A percentile compares a stretch with the other conserved stretches of the same genome.
These are phyloP conservation scores for Trichoderma asperelloides DNA, from an alignment of 495 filamentous ascomycete genomes.

Conservation along the genomic window DNA sequence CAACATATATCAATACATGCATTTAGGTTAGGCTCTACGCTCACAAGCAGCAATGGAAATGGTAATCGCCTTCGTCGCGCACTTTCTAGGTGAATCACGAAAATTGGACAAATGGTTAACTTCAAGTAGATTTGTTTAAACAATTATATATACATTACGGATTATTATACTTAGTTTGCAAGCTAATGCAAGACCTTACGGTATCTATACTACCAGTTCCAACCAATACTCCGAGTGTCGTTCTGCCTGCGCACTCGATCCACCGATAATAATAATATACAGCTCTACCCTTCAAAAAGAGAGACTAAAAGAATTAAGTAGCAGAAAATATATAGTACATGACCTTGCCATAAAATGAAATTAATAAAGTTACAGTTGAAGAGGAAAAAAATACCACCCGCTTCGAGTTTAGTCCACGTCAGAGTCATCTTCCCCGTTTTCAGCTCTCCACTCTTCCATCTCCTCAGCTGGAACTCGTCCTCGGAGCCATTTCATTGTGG, in stretches of 20 bases:
- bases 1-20: too few species aligned
- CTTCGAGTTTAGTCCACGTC: conserved; percentile 25
- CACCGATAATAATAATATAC: conserved; percentile 1
- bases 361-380: not conserved
- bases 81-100: too few species aligned
- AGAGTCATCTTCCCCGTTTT: conserved; percentile 23
- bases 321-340: not conserved
- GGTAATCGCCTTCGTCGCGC: too few species aligned
- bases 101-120: too few species aligned
- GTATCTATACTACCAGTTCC: not conserved
- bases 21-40: too few species aligned
- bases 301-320: not conserved
- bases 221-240: not conserved
- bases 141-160: not conserved
- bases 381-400: conserved; percentile 10
- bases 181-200: not conserved
- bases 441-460: conserved; percentile 37
- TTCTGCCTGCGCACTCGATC: not conserved
- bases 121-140: not conserved
- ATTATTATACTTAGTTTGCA: not conserved
- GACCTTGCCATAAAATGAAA: not conserved
- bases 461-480: conserved; percentile 66
- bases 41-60: too few species aligned
- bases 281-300: not conserved
- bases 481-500: conserved; percentile 73